A percentile compares a stretch with the other conserved stretches of the same genome.
phyloP scores from a whole-genome alignment of 306 rosid species.

The Trifolium fragiferum region DNA sequence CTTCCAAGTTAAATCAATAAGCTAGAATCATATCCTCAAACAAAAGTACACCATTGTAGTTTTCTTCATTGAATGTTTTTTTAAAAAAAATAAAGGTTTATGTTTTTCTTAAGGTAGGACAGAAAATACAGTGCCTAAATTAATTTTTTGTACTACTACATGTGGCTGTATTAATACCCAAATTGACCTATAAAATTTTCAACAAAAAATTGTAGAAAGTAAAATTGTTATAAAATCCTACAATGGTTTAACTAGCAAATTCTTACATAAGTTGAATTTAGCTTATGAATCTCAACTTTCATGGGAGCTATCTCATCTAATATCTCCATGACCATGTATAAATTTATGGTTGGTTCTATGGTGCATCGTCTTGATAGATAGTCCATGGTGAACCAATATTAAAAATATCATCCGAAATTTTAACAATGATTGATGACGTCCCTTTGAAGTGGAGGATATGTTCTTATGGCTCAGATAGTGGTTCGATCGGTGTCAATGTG shows the following conservation, averaged over 20 bases:
- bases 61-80: constrained; percentile 21
- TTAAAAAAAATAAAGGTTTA: constrained; percentile 4
- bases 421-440: not conserved
- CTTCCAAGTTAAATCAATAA: constrained; percentile 52
- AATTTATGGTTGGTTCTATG: not conserved
- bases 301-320: not conserved
- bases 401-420: not conserved
- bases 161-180: not conserved
- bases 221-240: not conserved
- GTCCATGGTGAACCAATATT: not conserved
- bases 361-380: not conserved
- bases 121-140: constrained; percentile 19
- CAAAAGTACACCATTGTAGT: constrained; percentile 24
- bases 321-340: not conserved
- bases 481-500: not conserved
- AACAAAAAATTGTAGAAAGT: not conserved
- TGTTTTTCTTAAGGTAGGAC: constrained; percentile 35
- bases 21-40: constrained; percentile 50
- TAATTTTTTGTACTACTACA: constrained; percentile 20
- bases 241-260: not conserved
- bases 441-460: not conserved
- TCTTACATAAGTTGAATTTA: not conserved
- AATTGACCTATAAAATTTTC: constrained; percentile 1
- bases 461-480: not conserved
- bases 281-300: not conserved